These are phyloP conservation scores for Chenopodium album DNA, from an alignment of 148 eudicot genomes.

Conservation along the genomic window DNA sequence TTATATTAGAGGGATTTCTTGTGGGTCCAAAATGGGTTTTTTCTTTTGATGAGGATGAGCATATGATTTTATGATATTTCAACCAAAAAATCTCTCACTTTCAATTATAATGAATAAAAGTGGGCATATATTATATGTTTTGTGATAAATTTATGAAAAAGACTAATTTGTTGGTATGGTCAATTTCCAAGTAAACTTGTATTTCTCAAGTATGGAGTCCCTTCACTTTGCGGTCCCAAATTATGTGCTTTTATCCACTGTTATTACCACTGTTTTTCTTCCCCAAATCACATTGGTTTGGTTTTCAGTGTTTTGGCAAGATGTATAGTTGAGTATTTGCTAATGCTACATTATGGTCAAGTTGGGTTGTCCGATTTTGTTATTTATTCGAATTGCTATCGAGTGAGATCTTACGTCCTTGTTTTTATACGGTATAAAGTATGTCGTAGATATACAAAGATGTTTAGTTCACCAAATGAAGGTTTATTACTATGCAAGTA, in stretches of 20 bases:
- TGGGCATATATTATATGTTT: neutral
- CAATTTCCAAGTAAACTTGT: slow-evolving; percentile 14
- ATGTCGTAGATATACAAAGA: too few species aligned
- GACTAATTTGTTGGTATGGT: slow-evolving; percentile 18
- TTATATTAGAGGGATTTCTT: slow-evolving; percentile 47
- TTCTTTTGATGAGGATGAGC: slow-evolving; percentile 5
- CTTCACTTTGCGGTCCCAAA: slow-evolving; percentile 5
- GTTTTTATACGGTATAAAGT: neutral
- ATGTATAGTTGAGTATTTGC: neutral
- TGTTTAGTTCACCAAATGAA: too few species aligned
- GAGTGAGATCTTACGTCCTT: neutral
- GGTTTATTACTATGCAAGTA: too few species aligned
- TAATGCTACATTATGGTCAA: neutral
- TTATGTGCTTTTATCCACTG: neutral
- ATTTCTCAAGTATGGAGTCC: slow-evolving; percentile 10
- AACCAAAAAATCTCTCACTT: slow-evolving; percentile 3
- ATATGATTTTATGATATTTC: slow-evolving; percentile 5
- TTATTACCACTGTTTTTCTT: neutral
- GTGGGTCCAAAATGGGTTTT: slow-evolving; percentile 29
- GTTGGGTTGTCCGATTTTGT: neutral
- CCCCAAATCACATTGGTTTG: slow-evolving; percentile 1
- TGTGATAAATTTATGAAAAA: neutral
- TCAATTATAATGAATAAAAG: slow-evolving; percentile 12
- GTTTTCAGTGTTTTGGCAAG: neutral
- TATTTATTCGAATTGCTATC: neutral